phyloP scores from a whole-genome alignment of 2,329 filamentous ascomycete genomes.

The Lachnellula subtilissima region DNA sequence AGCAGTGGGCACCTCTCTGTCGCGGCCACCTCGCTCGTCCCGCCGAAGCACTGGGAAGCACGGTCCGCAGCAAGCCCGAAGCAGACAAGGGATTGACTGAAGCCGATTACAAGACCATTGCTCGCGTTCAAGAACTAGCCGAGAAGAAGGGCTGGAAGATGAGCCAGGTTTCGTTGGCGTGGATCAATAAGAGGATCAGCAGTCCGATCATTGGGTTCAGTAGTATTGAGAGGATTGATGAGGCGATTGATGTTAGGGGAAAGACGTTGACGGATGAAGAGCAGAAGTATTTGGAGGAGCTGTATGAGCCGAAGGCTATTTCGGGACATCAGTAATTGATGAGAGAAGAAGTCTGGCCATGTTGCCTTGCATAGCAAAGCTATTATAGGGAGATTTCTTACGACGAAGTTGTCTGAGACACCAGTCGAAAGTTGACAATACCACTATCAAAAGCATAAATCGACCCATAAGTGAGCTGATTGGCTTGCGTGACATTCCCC shows the following conservation, averaged over 20 bases:
- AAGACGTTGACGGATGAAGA: conserved; percentile 46
- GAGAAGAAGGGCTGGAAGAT: conserved; percentile 53
- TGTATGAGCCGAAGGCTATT: conserved; percentile 43
- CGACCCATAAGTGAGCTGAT: background rate
- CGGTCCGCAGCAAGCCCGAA: conserved; percentile 20
- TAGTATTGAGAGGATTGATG: conserved; percentile 47
- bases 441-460: background rate
- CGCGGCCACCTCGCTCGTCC: conserved; percentile 33
- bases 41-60: conserved; percentile 18
- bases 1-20: conserved; percentile 32
- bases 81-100: conserved; percentile 36
- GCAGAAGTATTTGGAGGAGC: conserved; percentile 48
- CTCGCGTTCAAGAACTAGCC: conserved; percentile 51
- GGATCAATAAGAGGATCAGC: conserved; percentile 42
- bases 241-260: conserved; percentile 39
- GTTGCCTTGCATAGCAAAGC: too few species aligned
- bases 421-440: background rate
- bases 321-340: conserved; percentile 25
- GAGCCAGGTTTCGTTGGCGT: conserved; percentile 53
- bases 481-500: background rate
- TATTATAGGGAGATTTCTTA: too few species aligned
- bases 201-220: conserved; percentile 50
- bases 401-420: background rate
- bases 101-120: conserved; percentile 47
- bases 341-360: too few species aligned